These are phyloP conservation scores for Trichothecium sympodiale DNA, from an alignment of 2,329 filamentous ascomycete genomes.

Conservation along the genomic window DNA sequence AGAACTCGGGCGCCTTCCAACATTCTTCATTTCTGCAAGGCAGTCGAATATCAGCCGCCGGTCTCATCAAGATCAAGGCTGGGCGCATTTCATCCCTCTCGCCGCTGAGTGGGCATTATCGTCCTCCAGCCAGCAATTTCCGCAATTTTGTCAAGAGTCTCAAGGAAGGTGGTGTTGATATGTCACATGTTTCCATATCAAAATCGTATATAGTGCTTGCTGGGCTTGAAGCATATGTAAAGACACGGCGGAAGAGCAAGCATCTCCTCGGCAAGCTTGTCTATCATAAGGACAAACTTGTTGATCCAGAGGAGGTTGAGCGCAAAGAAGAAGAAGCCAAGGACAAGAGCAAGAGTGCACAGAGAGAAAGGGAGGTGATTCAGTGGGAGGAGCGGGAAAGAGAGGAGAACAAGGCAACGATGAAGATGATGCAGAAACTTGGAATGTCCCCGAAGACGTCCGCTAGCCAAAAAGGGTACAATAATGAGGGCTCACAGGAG, in stretches of 20 bases:
- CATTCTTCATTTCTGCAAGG: conserved; percentile 85
- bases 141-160: conserved; percentile 67
- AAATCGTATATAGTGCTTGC: conserved; percentile 74
- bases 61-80: conserved; percentile 74
- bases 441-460: conserved; percentile 16
- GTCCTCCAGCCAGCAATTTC: conserved; percentile 74
- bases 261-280: conserved; percentile 35
- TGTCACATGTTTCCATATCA: conserved; percentile 66
- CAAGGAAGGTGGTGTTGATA: conserved; percentile 64
- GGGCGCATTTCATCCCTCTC: conserved; percentile 66
- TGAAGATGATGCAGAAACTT: conserved; percentile 29
- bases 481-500: no score
- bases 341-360: conserved; percentile 50
- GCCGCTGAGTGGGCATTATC: conserved; percentile 69
- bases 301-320: conserved; percentile 48
- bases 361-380: conserved; percentile 32
- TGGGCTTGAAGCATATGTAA: conserved; percentile 70
- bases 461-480: no score
- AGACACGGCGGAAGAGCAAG: conserved; percentile 56
- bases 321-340: conserved; percentile 45
- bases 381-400: conserved; percentile 26
- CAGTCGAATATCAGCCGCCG: conserved; percentile 69
- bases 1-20: conserved; percentile 78
- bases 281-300: conserved; percentile 44
- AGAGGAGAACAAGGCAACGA: conserved; percentile 14